Percentiles rank a stretch among this genome's conserved stretches.
Evolutionary conservation across 139 green algal species (phyloP).

Genomic region (Picochlorum sp.): DNA sequence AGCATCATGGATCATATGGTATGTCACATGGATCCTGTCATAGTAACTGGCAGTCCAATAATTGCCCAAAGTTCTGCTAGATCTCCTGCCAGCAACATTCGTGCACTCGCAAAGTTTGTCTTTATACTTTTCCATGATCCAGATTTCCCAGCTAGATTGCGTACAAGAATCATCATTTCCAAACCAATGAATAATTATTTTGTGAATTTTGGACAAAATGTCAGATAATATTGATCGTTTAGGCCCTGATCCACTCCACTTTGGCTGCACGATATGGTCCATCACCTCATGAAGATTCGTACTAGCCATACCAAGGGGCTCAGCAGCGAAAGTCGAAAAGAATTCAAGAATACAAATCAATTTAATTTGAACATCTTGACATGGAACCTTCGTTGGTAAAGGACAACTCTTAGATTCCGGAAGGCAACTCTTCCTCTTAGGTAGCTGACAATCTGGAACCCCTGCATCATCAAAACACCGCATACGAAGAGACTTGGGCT

Average conservation of each 20-base stretch:
- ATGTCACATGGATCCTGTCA: neutral
- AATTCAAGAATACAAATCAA: neutral
- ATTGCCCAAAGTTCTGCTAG: neutral
- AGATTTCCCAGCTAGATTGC: neutral
- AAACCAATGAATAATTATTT: neutral
- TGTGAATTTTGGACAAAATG: neutral
- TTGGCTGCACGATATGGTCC: neutral
- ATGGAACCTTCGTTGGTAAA: no score
- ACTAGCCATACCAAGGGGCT: neutral
- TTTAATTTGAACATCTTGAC: neutral
- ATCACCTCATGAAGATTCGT: neutral
- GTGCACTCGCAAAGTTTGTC: neutral
- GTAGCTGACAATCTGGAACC: no score
- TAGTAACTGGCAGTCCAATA: neutral
- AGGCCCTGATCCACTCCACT: no score
- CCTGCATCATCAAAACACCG: no score
- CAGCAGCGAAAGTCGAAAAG: neutral
- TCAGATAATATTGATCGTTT: no score
- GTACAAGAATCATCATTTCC: neutral
- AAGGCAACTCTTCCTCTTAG: no score
- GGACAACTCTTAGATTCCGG: no score
- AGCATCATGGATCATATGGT: neutral
- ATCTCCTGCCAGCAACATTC: neutral
- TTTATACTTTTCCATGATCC: neutral
- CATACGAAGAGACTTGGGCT: no score